phyloP scores from a whole-genome alignment of 768 basidiomycete genomes.

The Xerocomellus amylosporus region DNA sequence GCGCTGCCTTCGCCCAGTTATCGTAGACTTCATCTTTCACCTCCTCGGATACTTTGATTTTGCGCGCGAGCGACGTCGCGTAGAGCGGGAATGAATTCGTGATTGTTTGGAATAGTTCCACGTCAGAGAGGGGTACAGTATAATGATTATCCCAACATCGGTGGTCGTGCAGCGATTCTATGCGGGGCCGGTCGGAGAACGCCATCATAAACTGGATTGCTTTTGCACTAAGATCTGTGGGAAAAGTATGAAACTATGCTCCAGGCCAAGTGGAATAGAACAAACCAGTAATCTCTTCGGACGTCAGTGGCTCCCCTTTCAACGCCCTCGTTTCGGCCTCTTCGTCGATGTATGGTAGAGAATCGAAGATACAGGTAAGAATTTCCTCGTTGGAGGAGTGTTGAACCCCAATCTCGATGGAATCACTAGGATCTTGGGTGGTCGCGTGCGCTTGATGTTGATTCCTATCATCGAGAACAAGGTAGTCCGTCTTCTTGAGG shows the following conservation, averaged over 20 bases:
- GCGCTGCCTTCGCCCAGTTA: constrained; percentile 53
- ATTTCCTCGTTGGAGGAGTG: constrained; percentile 17
- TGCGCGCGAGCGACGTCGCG: constrained; percentile 67
- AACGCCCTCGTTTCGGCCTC: constrained; percentile 35
- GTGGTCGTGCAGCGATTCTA: constrained; percentile 25
- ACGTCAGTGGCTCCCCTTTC: constrained; percentile 43
- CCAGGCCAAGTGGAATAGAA: constrained; percentile 3
- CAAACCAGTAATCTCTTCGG: constrained; percentile 56
- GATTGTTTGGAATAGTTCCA: constrained; percentile 51
- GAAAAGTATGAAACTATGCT: background rate
- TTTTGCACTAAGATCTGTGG: constrained; percentile 63
- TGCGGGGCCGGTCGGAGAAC: constrained; percentile 49
- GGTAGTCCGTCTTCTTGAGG: constrained; percentile 96
- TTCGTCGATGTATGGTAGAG: constrained; percentile 29
- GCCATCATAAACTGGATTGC: constrained; percentile 71
- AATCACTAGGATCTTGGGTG: background rate
- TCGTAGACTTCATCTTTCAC: constrained; percentile 53
- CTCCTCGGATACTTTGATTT: constrained; percentile 50
- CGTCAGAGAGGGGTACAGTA: constrained; percentile 12
- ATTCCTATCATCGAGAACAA: constrained; percentile 84
- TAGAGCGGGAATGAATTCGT: constrained; percentile 91
- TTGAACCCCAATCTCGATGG: constrained; percentile 6
- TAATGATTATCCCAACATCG: constrained; percentile 20
- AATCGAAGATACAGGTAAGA: constrained; percentile 30
- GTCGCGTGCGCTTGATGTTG: constrained; percentile 10